Percentiles rank a stretch among this genome's conserved stretches.
These are phyloP conservation scores for Falciphora oryzae DNA, from an alignment of 2,329 filamentous ascomycete genomes.

Conservation along the genomic window DNA sequence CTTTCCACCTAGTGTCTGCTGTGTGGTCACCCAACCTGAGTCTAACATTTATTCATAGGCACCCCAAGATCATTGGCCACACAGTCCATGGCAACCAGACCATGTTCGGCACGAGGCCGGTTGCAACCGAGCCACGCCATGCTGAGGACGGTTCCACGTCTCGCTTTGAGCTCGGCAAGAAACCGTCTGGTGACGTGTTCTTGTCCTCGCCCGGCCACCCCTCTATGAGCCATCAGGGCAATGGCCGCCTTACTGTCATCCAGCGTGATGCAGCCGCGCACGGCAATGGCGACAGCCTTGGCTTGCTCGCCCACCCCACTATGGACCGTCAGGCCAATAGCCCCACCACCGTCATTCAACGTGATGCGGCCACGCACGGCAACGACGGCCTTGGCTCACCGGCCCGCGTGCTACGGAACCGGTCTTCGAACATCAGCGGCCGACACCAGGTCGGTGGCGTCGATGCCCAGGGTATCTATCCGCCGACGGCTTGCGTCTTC, in stretches of 20 bases:
- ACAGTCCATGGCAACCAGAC: background rate
- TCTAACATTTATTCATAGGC: background rate
- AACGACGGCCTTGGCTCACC: slow-evolving; percentile 6
- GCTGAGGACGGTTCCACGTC: background rate
- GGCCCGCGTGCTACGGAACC: slow-evolving; percentile 5
- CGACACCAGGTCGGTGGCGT: slow-evolving; percentile 23
- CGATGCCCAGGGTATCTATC: slow-evolving; percentile 47
- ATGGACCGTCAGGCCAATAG: background rate
- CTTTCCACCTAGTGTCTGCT: too few species aligned
- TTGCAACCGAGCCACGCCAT: background rate
- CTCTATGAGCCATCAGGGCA: background rate
- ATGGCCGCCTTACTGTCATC: background rate
- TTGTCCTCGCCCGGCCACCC: background rate
- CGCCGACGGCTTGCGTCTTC: slow-evolving; percentile 54
- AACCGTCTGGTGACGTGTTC: slow-evolving; percentile 15
- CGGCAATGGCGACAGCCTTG: background rate
- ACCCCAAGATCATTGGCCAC: background rate
- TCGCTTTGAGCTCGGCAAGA: slow-evolving; percentile 15
- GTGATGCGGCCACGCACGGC: background rate
- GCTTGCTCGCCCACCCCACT: background rate
- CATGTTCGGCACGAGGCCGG: background rate
- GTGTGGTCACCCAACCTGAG: too few species aligned
- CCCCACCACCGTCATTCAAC: background rate
- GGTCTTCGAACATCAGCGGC: slow-evolving; percentile 14
- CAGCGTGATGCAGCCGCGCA: background rate